Conservation (phyloP, 169 alveolate species). For the Besnoitia besnoiti region DNA sequence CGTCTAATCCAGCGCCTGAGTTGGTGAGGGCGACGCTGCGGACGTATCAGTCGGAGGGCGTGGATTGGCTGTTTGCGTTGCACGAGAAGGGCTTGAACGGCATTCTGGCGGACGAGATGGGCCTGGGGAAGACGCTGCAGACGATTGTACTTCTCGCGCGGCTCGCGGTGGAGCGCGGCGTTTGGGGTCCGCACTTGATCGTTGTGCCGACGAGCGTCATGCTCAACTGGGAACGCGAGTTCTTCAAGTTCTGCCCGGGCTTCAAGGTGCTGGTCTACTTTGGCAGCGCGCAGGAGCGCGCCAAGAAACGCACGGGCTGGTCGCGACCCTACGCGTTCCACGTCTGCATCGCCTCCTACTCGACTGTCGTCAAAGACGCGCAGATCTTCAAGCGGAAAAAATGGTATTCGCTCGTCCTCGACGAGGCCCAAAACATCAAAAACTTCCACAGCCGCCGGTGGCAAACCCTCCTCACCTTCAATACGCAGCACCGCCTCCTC, state of each 20-base stretch:
- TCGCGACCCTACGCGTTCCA: slow-evolving; percentile 87
- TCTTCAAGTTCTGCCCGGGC: slow-evolving; percentile 98
- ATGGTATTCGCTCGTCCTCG: slow-evolving; percentile 97
- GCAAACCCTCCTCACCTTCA: slow-evolving; percentile 96
- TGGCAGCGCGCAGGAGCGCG: slow-evolving; percentile 90
- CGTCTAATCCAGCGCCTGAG: slow-evolving; percentile 18
- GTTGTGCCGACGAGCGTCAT: slow-evolving; percentile 99
- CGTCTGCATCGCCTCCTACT: slow-evolving; percentile 96
- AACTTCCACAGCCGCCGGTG: slow-evolving; percentile 97
- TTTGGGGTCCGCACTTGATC: slow-evolving; percentile 99
- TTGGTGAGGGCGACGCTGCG: slow-evolving; percentile 91
- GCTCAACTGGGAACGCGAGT: slow-evolving; percentile 98
- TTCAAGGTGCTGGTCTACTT: slow-evolving; percentile 94
- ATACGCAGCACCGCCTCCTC: slow-evolving; percentile 94
- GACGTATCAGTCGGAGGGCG: slow-evolving; percentile 95
- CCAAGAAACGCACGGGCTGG: slow-evolving; percentile 77
- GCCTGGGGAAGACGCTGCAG: slow-evolving; percentile 99
- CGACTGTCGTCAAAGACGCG: slow-evolving; percentile 95
- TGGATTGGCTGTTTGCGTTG: slow-evolving; percentile 96
- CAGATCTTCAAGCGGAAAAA: slow-evolving; percentile 93
- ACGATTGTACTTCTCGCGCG: slow-evolving; percentile 97
- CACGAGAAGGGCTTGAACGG: slow-evolving; percentile 96
- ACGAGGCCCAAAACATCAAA: slow-evolving; percentile 99
- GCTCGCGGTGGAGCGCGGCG: slow-evolving; percentile 94
- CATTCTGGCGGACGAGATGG: slow-evolving; percentile 99